phyloP scores from a whole-genome alignment of 2,329 filamentous ascomycete species.

The Coleophoma cylindrospora region DNA sequence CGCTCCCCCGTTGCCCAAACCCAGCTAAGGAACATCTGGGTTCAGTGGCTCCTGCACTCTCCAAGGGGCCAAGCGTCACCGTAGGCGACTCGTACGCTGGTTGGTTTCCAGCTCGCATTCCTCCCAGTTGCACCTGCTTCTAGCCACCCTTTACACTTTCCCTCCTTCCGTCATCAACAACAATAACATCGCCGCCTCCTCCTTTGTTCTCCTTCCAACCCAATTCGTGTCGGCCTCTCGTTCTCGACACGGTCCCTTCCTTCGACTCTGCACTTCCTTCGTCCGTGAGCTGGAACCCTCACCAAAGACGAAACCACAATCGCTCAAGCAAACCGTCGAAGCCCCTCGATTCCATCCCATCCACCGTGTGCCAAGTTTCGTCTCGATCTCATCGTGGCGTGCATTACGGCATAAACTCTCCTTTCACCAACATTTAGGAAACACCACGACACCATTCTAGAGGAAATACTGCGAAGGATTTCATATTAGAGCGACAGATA shows the following conservation, averaged over 20 bases:
- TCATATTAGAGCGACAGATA: not conserved
- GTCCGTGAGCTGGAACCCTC: slow-evolving; percentile 23
- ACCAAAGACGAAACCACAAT: slow-evolving; percentile 8
- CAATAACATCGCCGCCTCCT: not conserved
- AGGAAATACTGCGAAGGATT: no score
- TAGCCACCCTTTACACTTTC: not conserved
- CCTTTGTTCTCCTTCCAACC: not conserved
- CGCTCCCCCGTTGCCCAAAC: not conserved
- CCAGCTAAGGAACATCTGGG: not conserved
- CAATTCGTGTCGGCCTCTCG: slow-evolving; percentile 8
- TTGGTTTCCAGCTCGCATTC: not conserved
- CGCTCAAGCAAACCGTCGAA: not conserved
- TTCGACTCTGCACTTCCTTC: slow-evolving; percentile 11
- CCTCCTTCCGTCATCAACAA: not conserved
- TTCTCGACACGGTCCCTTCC: slow-evolving; percentile 3
- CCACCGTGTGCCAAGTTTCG: slow-evolving; percentile 7
- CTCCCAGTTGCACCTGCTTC: not conserved
- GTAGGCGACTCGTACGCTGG: not conserved
- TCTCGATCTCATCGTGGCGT: slow-evolving; percentile 1
- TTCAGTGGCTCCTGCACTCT: not conserved
- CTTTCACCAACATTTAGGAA: no score
- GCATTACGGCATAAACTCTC: not conserved
- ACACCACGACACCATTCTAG: no score
- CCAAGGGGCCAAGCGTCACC: no score
- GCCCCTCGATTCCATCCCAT: slow-evolving; percentile 7